Evolutionary conservation across 192 early-diverging fungal species (phyloP), one percentile per base, ranked within the genome.

Genomic region (Rhizoclosmatium globosum): DNA sequence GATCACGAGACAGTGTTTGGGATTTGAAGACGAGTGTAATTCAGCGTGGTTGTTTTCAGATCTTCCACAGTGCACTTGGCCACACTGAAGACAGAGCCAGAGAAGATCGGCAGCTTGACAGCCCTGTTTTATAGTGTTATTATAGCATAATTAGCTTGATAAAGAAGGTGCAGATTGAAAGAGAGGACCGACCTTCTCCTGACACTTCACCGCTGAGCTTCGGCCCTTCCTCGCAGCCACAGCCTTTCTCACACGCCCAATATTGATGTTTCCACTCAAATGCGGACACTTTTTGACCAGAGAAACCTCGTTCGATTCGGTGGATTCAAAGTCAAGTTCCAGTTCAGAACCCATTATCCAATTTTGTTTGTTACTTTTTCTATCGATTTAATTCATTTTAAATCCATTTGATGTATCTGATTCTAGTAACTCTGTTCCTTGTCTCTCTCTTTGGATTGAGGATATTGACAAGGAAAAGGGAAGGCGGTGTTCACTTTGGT

Each of bases 31-130:
- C 23, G 67, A 47, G 70, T 87, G 86, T 2, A 44, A 21, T 2
- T 76, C 9, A 11, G 80, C 86, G 65, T 87, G 86, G 13, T 64
- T 53, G n/a, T 42, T n/a, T 60, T 83, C 83, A 59, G 68, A 45
- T 21, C 84, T 66, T 42, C 86, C 84, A 61, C 86, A 87, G 50
- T 74, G 69, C 3, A 74, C 43, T 2, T 41, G 53, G 7, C 75
- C 85, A 76, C 85, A 86, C 39, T 64, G 61, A 3, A 84, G 72
- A 78, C 85, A 86, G 6, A 84, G 56, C 85, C 85, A 86, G 11
- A 84, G 78, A 42, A 77, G 39, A 3, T 3, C 66, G 39, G 66
- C 6, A 3, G 13, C 66, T 4, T 11, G 6, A 41, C 60, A 62
- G 9, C 21, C 31, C 60, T 62, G 31, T n/a, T n/a, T n/a, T n/a